phyloP scores from a whole-genome alignment of 192 early-diverging fungal genomes.

The Bifiguratus adelaidae region DNA sequence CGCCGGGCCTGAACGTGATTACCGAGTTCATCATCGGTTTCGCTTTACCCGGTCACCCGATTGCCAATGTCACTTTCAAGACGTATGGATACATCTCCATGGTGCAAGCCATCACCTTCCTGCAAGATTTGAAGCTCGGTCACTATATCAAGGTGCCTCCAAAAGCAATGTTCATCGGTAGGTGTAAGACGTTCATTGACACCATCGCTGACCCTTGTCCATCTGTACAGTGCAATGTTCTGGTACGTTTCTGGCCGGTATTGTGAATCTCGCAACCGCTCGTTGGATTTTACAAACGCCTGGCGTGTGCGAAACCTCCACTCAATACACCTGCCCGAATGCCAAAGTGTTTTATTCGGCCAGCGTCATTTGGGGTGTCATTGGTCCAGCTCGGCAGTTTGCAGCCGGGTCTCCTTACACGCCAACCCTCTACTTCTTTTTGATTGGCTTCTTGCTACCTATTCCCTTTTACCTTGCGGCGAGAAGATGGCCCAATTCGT shows the following conservation, averaged over 20 bases:
- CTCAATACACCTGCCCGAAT: slow-evolving; percentile 33
- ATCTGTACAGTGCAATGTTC: slow-evolving; percentile 24
- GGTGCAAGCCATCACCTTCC: slow-evolving; percentile 33
- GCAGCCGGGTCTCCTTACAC: slow-evolving; percentile 25
- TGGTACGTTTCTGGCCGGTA: slow-evolving; percentile 43
- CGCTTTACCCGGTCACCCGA: slow-evolving; percentile 42
- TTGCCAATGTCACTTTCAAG: slow-evolving; percentile 49
- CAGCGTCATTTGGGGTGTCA: slow-evolving; percentile 25
- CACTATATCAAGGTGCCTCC: slow-evolving; percentile 57
- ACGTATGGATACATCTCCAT: slow-evolving; percentile 32
- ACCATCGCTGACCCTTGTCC: slow-evolving; percentile 28
- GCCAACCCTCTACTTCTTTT: slow-evolving; percentile 27
- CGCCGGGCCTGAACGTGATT: slow-evolving; percentile 42
- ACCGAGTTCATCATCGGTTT: slow-evolving; percentile 50
- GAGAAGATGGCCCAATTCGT: slow-evolving; percentile 34
- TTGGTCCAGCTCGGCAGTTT: slow-evolving; percentile 40
- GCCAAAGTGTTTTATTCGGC: slow-evolving; percentile 16
- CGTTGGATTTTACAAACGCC: slow-evolving; percentile 28
- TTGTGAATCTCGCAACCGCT: slow-evolving; percentile 39
- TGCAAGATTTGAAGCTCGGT: slow-evolving; percentile 44
- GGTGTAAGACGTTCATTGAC: slow-evolving; percentile 31
- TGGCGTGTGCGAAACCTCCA: slow-evolving; percentile 24
- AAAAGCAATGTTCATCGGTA: slow-evolving; percentile 45
- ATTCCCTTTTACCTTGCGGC: slow-evolving; percentile 41
- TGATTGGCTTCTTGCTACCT: slow-evolving; percentile 44